These are phyloP conservation scores for Solanum ossicruentum DNA, from an alignment of 257 asterid species.

Conservation along the genomic window DNA sequence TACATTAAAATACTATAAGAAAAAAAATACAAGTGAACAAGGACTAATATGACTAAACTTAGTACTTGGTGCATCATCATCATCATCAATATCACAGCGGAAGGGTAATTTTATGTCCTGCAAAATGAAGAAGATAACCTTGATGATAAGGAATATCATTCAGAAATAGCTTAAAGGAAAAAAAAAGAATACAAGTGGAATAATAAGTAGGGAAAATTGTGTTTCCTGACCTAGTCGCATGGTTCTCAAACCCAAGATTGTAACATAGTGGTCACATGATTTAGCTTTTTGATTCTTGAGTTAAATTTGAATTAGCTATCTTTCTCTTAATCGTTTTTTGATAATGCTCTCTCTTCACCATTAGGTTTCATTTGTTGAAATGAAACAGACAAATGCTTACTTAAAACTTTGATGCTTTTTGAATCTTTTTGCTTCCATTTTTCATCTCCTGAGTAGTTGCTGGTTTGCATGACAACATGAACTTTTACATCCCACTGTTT, in stretches of 20 bases:
- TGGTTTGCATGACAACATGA: background rate
- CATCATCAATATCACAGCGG: background rate
- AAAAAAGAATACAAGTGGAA: background rate
- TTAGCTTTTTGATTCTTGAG: background rate
- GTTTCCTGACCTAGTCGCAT: background rate
- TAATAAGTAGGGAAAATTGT: background rate
- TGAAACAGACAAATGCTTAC: background rate
- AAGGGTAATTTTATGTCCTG: background rate
- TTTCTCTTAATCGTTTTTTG: background rate
- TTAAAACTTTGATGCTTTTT: background rate
- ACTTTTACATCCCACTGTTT: background rate
- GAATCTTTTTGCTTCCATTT: background rate
- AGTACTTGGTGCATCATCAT: background rate
- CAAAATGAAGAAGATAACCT: background rate
- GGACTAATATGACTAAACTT: background rate
- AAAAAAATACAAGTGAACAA: background rate
- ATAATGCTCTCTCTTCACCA: background rate
- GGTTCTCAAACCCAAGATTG: background rate
- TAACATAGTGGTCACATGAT: background rate
- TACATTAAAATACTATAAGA: background rate
- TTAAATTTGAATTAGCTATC: background rate
- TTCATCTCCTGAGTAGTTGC: background rate
- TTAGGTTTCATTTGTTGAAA: background rate
- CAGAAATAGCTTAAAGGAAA: background rate
- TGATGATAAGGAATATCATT: background rate